Evolutionary conservation across 495 filamentous ascomycete genomes (phyloP).

Genomic region (Penicillium angulare): DNA sequence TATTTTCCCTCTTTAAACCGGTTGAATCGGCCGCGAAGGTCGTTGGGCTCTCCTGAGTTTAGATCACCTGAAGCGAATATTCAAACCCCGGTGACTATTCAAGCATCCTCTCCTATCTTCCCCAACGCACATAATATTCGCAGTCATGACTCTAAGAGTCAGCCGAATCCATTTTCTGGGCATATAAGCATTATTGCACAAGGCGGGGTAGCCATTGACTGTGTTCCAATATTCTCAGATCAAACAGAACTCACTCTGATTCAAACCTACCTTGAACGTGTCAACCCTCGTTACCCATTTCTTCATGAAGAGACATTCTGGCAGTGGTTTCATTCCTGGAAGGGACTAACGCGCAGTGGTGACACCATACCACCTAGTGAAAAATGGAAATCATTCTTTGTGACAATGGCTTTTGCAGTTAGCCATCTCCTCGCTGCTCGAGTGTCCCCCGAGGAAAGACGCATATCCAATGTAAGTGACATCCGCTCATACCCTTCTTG

Average conservation of each 20-base stretch:
- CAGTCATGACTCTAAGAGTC: not conserved
- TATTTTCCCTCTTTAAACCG: not conserved
- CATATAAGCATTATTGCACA: no score
- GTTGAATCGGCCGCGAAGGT: not conserved
- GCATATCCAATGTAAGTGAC: not conserved
- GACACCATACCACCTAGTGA: not conserved
- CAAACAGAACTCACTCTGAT: not conserved
- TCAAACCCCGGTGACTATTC: not conserved
- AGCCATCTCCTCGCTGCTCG: slow-evolving; percentile 5
- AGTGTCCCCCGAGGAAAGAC: not conserved
- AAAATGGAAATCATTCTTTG: slow-evolving; percentile 20
- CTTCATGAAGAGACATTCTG: slow-evolving; percentile 17
- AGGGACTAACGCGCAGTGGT: not conserved
- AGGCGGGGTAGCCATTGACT: no score
- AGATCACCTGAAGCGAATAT: not conserved
- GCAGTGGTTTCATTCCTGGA: slow-evolving; percentile 22
- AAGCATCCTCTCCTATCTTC: not conserved
- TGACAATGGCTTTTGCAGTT: slow-evolving; percentile 14
- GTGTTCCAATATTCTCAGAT: not conserved
- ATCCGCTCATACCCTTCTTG: not conserved
- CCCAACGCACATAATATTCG: not conserved
- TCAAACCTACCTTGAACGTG: slow-evolving; percentile 17
- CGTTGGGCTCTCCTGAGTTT: not conserved
- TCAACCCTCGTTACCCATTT: slow-evolving; percentile 25
- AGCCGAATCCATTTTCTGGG: no score